phyloP scores from a whole-genome alignment of 169 alveolate genomes.

The Eimeria necatrix region DNA sequence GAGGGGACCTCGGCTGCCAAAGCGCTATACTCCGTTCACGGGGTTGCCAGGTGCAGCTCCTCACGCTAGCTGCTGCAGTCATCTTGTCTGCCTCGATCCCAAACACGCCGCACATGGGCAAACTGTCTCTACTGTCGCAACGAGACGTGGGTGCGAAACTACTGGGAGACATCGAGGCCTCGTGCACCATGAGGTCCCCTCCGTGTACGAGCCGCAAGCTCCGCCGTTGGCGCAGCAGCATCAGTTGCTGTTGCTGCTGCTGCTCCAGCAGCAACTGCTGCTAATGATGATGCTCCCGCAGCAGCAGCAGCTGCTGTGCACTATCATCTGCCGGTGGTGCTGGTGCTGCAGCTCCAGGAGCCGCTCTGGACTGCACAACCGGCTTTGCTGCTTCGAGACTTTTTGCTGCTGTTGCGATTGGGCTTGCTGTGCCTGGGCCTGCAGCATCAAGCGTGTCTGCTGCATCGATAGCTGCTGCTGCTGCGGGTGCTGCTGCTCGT shows the following conservation, averaged over 20 bases:
- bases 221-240: slow-evolving; percentile 44
- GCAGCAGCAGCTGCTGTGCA: slow-evolving; percentile 73
- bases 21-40: slow-evolving; percentile 51
- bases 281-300: slow-evolving; percentile 44
- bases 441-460: slow-evolving; percentile 31
- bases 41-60: slow-evolving; percentile 75
- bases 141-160: slow-evolving; percentile 72
- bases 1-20: slow-evolving; percentile 70
- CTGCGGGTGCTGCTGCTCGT: slow-evolving; percentile 55
- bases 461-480: slow-evolving; percentile 36
- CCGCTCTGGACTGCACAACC: slow-evolving; percentile 58
- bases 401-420: slow-evolving; percentile 30
- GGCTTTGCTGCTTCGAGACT: slow-evolving; percentile 15
- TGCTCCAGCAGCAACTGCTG: slow-evolving; percentile 38
- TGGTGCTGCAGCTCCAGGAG: slow-evolving; percentile 58
- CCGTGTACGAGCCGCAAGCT: slow-evolving; percentile 17
- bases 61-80: slow-evolving; percentile 71
- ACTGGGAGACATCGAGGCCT: slow-evolving; percentile 28
- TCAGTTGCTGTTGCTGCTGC: slow-evolving; percentile 64
- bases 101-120: slow-evolving; percentile 63
- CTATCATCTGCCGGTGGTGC: slow-evolving; percentile 46
- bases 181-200: slow-evolving; percentile 25
- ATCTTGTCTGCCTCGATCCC: slow-evolving; percentile 71
- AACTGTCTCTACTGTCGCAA: slow-evolving; percentile 58
- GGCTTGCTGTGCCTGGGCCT: neutral